Percentiles rank a stretch among this genome's conserved stretches.
These are phyloP conservation scores for Cladorrhinum sp. DNA, from an alignment of 2,329 filamentous ascomycete species.

Conservation along the genomic window DNA sequence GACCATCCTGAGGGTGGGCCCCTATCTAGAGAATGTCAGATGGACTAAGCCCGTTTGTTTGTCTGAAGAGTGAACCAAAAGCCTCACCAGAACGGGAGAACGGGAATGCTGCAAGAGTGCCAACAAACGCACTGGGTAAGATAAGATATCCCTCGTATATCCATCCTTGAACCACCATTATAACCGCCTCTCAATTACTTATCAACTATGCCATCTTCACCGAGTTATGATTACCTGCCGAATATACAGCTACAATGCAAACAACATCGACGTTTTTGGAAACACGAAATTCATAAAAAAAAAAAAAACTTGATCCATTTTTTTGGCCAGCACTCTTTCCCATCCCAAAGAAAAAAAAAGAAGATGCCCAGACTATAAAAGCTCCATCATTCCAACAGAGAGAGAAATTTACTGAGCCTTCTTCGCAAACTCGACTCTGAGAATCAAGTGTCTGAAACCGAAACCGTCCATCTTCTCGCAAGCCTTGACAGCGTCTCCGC, in stretches of 20 bases:
- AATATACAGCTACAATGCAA: background rate
- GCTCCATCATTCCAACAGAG: background rate
- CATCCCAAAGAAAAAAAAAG: background rate
- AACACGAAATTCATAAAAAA: background rate
- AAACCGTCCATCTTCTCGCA: slow-evolving; percentile 98
- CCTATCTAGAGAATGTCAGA: no score
- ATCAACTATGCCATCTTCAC: background rate
- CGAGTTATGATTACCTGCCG: background rate
- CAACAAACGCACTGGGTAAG: no score
- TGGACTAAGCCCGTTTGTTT: no score
- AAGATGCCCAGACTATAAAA: background rate
- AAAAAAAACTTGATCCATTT: background rate
- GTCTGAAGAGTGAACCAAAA: no score
- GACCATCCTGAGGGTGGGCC: no score
- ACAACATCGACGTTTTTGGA: background rate
- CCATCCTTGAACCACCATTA: background rate
- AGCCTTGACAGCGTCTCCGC: slow-evolving; percentile 83
- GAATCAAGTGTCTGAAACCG: slow-evolving; percentile 82
- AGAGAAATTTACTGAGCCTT: slow-evolving; percentile 47
- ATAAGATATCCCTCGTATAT: no score
- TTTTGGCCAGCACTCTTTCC: background rate
- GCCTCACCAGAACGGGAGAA: no score
- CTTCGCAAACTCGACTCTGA: slow-evolving; percentile 86
- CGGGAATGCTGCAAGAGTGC: no score
- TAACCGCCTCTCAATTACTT: background rate